phyloP scores from a whole-genome alignment of 139 green algal species.

The Picochlorum sp. region DNA sequence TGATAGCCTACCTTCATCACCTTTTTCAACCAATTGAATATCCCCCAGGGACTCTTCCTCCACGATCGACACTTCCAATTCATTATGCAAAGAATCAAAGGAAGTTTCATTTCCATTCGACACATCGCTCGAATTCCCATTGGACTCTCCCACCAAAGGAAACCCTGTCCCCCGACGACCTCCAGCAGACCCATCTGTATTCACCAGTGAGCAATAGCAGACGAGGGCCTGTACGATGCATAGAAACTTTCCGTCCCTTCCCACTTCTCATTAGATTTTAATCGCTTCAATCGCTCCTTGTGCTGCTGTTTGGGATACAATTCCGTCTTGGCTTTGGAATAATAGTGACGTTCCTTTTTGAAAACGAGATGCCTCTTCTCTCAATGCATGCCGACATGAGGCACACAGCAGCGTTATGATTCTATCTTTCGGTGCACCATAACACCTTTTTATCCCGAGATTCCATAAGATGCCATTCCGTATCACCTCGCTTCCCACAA shows the following conservation, averaged over 20 bases:
- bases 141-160: too few species aligned
- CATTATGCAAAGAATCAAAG: not conserved
- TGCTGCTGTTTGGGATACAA: conserved; percentile 4
- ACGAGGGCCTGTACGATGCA: conserved; percentile 2
- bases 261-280: conserved; percentile 21
- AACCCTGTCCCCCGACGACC: too few species aligned
- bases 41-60: not conserved
- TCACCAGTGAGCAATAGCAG: conserved; percentile 2
- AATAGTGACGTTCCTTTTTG: conserved; percentile 18
- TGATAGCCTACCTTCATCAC: too few species aligned
- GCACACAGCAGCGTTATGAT: not conserved
- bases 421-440: conserved; percentile 2
- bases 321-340: conserved; percentile 11
- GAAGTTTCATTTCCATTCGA: not conserved
- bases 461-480: conserved; percentile 10
- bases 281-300: not conserved
- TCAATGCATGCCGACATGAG: not conserved
- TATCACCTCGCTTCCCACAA: conserved; percentile 8
- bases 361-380: conserved; percentile 4
- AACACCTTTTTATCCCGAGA: not conserved
- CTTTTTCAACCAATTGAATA: too few species aligned
- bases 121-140: too few species aligned
- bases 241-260: conserved; percentile 17
- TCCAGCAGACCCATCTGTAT: too few species aligned
- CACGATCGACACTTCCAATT: not conserved